Evolutionary conservation across 805 yeast genomes (phyloP).

Genomic region (Komagataella populi): DNA sequence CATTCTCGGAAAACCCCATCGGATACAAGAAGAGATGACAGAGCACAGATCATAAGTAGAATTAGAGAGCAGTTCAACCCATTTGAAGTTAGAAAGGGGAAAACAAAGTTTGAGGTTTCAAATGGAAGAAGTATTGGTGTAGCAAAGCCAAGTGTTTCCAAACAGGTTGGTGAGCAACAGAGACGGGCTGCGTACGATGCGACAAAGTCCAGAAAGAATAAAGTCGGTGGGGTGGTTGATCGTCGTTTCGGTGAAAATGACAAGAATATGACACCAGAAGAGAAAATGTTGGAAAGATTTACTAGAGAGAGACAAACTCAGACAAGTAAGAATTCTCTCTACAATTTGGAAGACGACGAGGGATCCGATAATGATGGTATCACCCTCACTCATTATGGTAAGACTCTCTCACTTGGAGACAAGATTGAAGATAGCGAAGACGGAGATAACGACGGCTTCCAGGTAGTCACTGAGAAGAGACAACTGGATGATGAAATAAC

Average conservation of each 20-base stretch:
- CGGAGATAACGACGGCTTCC: constrained; percentile 20
- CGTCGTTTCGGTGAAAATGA: constrained; percentile 88
- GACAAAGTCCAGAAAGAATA: constrained; percentile 48
- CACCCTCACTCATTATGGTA: constrained; percentile 69
- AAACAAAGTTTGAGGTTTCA: constrained; percentile 38
- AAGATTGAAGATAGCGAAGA: constrained; percentile 29
- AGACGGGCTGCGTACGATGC: constrained; percentile 51
- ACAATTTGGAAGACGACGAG: constrained; percentile 61
- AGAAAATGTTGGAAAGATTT: constrained; percentile 90
- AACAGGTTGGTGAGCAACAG: constrained; percentile 54
- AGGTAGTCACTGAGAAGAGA: constrained; percentile 20
- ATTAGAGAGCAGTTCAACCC: constrained; percentile 84
- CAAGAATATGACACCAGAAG: constrained; percentile 62
- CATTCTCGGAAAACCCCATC: constrained; percentile 36
- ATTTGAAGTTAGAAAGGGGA: constrained; percentile 65
- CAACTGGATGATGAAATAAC: constrained; percentile 12
- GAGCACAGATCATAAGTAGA: constrained; percentile 34
- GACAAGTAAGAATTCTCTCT: constrained; percentile 43
- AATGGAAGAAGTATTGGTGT: constrained; percentile 20
- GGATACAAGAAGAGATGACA: constrained; percentile 61
- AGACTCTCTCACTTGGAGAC: constrained; percentile 46
- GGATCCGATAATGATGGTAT: constrained; percentile 25
- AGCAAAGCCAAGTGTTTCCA: constrained; percentile 58
- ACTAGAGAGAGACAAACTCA: constrained; percentile 71
- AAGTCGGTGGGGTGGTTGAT: constrained; percentile 69